Base-by-base conservation (phyloP, 176 grass and related monocot species). In the Aegilops tauschii region DNA sequence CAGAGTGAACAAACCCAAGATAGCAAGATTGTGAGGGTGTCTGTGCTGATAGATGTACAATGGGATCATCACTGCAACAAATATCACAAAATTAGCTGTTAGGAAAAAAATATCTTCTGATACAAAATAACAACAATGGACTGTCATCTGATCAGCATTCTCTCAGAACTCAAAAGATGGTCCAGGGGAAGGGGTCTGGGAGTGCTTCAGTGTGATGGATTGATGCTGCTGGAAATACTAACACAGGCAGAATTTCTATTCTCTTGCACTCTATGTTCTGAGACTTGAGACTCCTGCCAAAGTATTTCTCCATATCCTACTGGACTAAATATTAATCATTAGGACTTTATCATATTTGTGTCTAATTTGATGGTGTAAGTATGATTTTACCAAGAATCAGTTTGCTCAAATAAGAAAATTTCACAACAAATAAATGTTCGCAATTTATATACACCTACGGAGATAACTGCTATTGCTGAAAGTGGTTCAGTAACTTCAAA, bases 41-140 rank as follows among this genome's bases (percentile, higher is more conserved):
- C 89, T 96, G 79, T 99, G 97, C 68, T 96, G 92, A 80, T 99
- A 99, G 82, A 93, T 89, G 78, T 99, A 96, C 65, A 99, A 73
- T 52, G 97, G 94, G 68, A 83, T 88, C 90, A 99, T 84, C 82
- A 99, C 97, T 99, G 83, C 63, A 86, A 10, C 8, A 85, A 23
- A 80, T 73, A 86, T 44, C 59, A 82, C 32, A 79, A 78, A 81
- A 85, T 9, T 27, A 56, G 36, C 5, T 54, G 73, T 76, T 63
- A 93, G 65, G 77, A 0, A 73, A 84, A 65, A 0, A 65, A 65
- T 66, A 31, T 32, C 18, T 64, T 27, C 12, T 72, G 62, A 58
- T 13, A 21, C 11, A 34, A 77, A 80, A 70, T 61, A 84, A 12
- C 1, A 66, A 16, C 10, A 65, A 73, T 44, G 56, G 66, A 32